A percentile compares a stretch with the other conserved stretches of the same genome.
phyloP scores from a whole-genome alignment of 495 filamentous ascomycete species.

The Hypoxylon perforatum region DNA sequence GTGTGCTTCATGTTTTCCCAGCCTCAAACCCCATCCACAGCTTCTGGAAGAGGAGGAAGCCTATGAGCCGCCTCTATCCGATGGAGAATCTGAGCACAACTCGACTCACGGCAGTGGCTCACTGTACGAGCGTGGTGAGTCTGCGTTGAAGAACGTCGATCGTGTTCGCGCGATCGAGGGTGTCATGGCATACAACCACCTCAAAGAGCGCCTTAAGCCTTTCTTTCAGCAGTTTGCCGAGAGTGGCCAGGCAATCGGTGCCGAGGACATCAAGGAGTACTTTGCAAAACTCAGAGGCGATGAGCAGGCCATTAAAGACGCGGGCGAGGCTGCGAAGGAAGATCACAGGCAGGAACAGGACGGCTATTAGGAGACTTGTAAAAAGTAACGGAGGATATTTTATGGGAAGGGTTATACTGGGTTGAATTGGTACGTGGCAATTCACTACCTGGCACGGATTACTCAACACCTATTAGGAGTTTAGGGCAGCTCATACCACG shows the following conservation, averaged over 20 bases:
- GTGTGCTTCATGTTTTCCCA: conserved; percentile 80
- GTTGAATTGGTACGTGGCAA: conserved; percentile 6
- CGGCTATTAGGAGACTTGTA: conserved; percentile 56
- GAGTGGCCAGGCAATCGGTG: conserved; percentile 82
- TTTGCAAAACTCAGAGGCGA: conserved; percentile 95
- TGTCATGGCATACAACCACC: conserved; percentile 95
- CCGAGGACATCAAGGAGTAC: conserved; percentile 94
- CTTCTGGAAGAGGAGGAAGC: conserved; percentile 93
- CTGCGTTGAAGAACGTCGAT: conserved; percentile 87
- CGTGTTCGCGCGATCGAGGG: conserved; percentile 94
- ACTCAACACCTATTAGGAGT: conserved; percentile 3
- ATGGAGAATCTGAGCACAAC: conserved; percentile 53
- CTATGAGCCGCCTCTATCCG: conserved; percentile 88
- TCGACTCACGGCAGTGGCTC: conserved; percentile 69
- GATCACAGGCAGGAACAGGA: conserved; percentile 68
- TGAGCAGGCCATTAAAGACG: conserved; percentile 66
- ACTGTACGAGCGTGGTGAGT: conserved; percentile 88
- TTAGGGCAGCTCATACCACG: conserved; percentile 24
- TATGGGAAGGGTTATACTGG: not conserved
- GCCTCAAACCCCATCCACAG: conserved; percentile 73
- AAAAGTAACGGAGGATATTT: not conserved
- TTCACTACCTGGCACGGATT: conserved; percentile 1
- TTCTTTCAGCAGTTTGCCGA: conserved; percentile 95
- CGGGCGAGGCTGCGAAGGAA: conserved; percentile 55
- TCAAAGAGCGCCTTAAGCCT: conserved; percentile 91